phyloP scores from a whole-genome alignment of 1,284 basidiomycete genomes.

The Ustilago lituana region DNA sequence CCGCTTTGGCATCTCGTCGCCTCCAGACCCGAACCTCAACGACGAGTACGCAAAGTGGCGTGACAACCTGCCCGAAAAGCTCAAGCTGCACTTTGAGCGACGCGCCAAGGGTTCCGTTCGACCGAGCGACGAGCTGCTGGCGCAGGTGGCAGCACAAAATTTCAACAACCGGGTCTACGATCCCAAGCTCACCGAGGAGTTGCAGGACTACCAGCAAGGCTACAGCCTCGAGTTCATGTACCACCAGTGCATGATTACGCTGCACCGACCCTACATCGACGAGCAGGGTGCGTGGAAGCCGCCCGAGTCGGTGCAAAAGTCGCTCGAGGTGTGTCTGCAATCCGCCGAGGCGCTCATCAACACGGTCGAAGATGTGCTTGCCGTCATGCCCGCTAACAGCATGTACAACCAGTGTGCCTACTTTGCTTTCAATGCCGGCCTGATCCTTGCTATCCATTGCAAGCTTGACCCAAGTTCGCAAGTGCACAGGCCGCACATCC shows the following conservation, averaged over 20 bases:
- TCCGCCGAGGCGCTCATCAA: constrained; percentile 51
- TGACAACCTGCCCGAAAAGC: constrained; percentile 42
- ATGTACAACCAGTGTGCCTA: constrained; percentile 53
- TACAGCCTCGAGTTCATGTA: constrained; percentile 53
- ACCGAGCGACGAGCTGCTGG: constrained; percentile 29
- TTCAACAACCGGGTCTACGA: constrained; percentile 38
- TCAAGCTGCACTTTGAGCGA: constrained; percentile 45
- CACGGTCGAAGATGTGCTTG: constrained; percentile 46
- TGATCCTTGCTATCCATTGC: constrained; percentile 53
- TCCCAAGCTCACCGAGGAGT: constrained; percentile 39
- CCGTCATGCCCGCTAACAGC: constrained; percentile 34
- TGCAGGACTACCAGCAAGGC: constrained; percentile 50
- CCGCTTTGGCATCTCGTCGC: constrained; percentile 52
- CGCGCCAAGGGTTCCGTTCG: constrained; percentile 35
- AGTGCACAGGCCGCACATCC: constrained; percentile 51
- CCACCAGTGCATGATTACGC: constrained; percentile 49
- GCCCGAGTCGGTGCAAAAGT: constrained; percentile 51
- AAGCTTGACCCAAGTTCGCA: constrained; percentile 44
- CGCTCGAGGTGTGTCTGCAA: constrained; percentile 50
- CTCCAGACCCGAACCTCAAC: constrained; percentile 40
- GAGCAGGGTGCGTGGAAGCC: constrained; percentile 52
- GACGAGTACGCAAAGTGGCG: constrained; percentile 49
- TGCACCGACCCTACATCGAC: constrained; percentile 57
- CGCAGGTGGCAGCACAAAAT: constrained; percentile 25
- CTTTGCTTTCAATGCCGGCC: constrained; percentile 54